These are phyloP conservation scores for Gigaspora rosea DNA, from an alignment of 192 early-diverging fungal genomes.

Conservation along the genomic window DNA sequence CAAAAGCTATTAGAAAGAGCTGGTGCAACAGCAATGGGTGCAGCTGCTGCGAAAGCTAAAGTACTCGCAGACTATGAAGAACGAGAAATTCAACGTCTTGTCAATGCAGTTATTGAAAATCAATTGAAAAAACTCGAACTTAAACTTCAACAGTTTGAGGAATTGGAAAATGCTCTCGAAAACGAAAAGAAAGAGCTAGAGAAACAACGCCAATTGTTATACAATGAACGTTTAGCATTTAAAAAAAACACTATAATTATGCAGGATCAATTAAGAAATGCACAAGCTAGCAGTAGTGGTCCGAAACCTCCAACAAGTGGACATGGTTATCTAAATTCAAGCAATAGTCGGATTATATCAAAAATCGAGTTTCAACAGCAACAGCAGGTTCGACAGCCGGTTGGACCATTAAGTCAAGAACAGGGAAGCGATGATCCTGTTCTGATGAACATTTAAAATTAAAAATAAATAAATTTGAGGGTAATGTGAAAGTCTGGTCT, in stretches of 20 bases:
- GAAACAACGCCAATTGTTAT: conserved; percentile 62
- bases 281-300: not conserved
- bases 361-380: conserved; percentile 15
- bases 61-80: conserved; percentile 83
- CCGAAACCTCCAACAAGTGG: not conserved
- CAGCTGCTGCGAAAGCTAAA: conserved; percentile 90
- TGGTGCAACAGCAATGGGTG: conserved; percentile 84
- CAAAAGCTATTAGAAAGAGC: conserved; percentile 69
- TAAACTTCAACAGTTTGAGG: conserved; percentile 93
- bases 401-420: conserved; percentile 15
- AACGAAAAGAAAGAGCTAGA: conserved; percentile 84
- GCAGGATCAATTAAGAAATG: conserved; percentile 36
- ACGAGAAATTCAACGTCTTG: conserved; percentile 78
- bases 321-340: conserved; percentile 12
- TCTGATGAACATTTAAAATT: not conserved
- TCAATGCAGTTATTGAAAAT: conserved; percentile 79
- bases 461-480: too few relatives aligned
- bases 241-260: conserved; percentile 52
- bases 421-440: not conserved
- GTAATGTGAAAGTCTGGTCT: too few relatives aligned
- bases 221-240: conserved; percentile 60
- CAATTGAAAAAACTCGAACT: conserved; percentile 89
- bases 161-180: conserved; percentile 86
- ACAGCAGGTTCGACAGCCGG: not conserved
- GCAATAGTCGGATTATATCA: conserved; percentile 6